Conservation (phyloP, 1,139 yeast genomes). For the Candida tetrigidarum region DNA sequence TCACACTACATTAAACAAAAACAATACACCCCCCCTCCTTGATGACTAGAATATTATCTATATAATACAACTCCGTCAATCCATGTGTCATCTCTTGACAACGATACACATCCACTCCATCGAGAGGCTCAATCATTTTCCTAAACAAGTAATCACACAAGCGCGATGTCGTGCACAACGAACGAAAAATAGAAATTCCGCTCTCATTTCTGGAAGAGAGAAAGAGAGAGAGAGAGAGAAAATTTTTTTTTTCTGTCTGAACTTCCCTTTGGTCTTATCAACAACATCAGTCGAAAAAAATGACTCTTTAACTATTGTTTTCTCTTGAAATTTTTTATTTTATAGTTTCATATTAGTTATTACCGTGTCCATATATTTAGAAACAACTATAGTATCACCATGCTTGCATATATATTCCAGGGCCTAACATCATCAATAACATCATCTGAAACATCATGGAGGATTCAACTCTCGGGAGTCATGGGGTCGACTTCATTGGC, state of each 20-base stretch:
- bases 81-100: neutral
- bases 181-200: neutral
- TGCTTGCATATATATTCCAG: conserved; percentile 4
- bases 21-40: too few relatives aligned
- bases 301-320: too few relatives aligned
- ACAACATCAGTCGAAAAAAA: neutral
- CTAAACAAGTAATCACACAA: neutral
- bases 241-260: neutral
- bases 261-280: neutral
- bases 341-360: neutral
- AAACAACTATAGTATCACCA: neutral
- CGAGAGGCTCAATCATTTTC: neutral
- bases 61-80: neutral
- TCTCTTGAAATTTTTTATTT: too few relatives aligned
- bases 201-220: neutral
- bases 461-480: conserved; percentile 49
- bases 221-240: neutral
- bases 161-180: neutral
- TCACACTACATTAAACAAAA: too few relatives aligned
- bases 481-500: conserved; percentile 72
- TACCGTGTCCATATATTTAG: neutral
- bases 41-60: too few relatives aligned
- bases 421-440: neutral
- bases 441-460: conserved; percentile 1
- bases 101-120: too few relatives aligned